These are phyloP conservation scores for Pseudisothecium myosuroides DNA, from an alignment of 225 moss, liverwort and hornwort species.

Conservation along the genomic window DNA sequence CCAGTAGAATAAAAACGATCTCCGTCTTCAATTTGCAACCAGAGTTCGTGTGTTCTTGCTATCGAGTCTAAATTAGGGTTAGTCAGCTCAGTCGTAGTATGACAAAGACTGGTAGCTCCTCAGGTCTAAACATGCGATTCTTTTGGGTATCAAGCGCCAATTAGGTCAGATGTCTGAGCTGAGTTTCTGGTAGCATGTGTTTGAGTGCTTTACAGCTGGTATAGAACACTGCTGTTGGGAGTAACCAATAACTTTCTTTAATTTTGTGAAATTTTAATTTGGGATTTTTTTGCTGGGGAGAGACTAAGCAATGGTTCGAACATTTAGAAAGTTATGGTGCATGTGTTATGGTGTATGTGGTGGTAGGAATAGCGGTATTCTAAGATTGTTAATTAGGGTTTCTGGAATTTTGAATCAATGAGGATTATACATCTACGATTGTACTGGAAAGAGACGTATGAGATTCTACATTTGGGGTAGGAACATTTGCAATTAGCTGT, in stretches of 20 bases:
- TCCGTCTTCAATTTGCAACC: neutral
- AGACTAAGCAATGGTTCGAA: neutral
- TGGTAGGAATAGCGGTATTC: neutral
- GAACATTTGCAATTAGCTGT: neutral
- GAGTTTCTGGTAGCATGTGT: neutral
- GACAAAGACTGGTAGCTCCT: neutral
- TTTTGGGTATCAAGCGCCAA: neutral
- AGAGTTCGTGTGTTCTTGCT: neutral
- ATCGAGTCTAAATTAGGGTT: neutral
- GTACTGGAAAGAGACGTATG: neutral
- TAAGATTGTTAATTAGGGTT: neutral
- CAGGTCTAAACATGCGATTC: too few species aligned
- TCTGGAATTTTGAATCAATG: neutral
- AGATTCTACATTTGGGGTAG: neutral
- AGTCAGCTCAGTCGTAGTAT: neutral
- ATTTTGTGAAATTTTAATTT: neutral
- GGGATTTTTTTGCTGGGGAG: neutral
- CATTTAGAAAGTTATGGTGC: neutral
- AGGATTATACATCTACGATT: neutral
- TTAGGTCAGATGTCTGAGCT: neutral
- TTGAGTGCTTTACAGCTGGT: neutral
- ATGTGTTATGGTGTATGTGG: neutral
- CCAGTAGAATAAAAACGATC: neutral
- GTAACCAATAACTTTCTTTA: neutral
- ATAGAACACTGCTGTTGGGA: neutral